Base-by-base conservation (phyloP, 1,284 basidiomycete genomes). In the Melampsora larici-populina region DNA sequence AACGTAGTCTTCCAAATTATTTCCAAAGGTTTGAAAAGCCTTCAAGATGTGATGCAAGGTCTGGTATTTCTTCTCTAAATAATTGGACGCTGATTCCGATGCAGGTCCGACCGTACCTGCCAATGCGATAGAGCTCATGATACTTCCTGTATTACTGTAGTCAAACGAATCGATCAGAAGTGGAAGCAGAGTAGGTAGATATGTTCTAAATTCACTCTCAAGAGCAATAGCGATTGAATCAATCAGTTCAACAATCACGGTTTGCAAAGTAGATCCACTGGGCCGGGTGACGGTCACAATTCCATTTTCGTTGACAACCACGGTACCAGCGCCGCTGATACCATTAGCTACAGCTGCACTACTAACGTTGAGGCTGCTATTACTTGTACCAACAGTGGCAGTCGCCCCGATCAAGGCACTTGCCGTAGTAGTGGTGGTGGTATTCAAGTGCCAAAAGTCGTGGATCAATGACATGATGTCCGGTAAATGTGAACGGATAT, bases 121-220 rank as follows among this genome's bases (percentile, higher is more conserved):
- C n/a, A 60, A 60, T 26, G 58, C 58, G 24, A 60, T 15, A 24
- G 67, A 70, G 36, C 75, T 70, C 62, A 78, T 36, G 51, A 48
- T 66, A 36, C 69, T 51, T 29, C 62, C 83, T 65, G 69, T 78
- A 43, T 78, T 78, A 66, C 69, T 78, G 29, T 71, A 71, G 79
- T 97, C 94, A 81, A 99, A 97, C 0, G 95, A 86, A 72, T 87
- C 92, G 67, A 99, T 88, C 80, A 99, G 89, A 49, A 94, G 88
- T 40, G 96, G 96, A 1, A 99, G 86, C 62, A 98, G 90, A 29
- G 90, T 90, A 0, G 96, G 94, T n/a, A 99, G 86, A 85, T 96
- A 97, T 1, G 94, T 94, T 83, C 96, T 96, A 87, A 99, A 99
- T 84, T 99, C 97, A 21, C 95, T 93, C 83, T 98, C 95, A 26